Evolutionary conservation across 106 monocot genomes (phyloP), one percentile per base, ranked within the genome.

Genomic region (Acanthochlamys bracteata): DNA sequence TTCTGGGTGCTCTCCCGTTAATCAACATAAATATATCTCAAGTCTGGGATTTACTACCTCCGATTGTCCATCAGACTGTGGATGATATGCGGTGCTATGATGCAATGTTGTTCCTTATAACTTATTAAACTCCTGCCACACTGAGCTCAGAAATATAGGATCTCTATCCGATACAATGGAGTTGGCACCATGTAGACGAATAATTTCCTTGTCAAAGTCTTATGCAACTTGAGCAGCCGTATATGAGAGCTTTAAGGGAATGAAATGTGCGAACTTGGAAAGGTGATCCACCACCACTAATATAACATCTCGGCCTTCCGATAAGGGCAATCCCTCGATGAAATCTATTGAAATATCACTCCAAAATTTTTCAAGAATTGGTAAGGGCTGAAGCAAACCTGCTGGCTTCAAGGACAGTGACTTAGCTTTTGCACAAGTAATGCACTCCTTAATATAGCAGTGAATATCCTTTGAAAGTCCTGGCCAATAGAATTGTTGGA

Each of bases 341-440:
- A 63, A 71, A 22, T 63, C 71, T 39, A 71, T 53, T 0, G 46
- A 14, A 20, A 71, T 22, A 53, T 53, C 43, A 15, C 63, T 20
- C 53, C 71, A 71, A 39, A 54, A 33, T 27, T 15, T 4, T 0
- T 25, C 25, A 2, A 51, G 70, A n/a, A 71, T 52, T 10, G 61
- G 60, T 11, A 71, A 25, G 0, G 60, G 60, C 39, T 60, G 61
- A 0, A 71, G 51, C 11, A 69, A 16, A 0, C 69, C 60, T 10
- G 45, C 59, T 45, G 43, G 43, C 13, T 45, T 45, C 43, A 45
- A 45, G 13, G 43, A 45, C 10, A 7, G 7, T 45, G 43, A 9
- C 13, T 45, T 45, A 13, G 43, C 43, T 45, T 13, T 45, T 7
- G 7, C 13, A 13, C 43, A 45, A 45, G 43, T 45, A 45, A 9